These are phyloP conservation scores for Prinsepia uniflora DNA, from an alignment of 306 rosid genomes.

Conservation along the genomic window DNA sequence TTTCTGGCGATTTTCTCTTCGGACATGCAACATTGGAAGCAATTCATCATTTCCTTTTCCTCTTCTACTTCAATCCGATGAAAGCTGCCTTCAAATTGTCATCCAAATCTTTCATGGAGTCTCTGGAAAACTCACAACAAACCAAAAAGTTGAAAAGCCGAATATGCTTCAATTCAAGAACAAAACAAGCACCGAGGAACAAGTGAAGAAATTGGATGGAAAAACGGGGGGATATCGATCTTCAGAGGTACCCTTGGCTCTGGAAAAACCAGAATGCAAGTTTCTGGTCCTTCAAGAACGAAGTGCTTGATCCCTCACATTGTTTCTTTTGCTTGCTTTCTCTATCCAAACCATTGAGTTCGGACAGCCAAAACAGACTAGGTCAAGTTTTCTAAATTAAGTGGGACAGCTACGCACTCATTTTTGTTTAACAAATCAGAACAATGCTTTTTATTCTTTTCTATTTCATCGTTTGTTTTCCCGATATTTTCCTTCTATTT, in stretches of 20 bases:
- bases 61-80: slow-evolving; percentile 23
- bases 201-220: slow-evolving; percentile 7
- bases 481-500: not conserved
- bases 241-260: slow-evolving; percentile 10
- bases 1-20: slow-evolving; percentile 36
- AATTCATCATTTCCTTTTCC: slow-evolving; percentile 49
- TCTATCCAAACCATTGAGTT: slow-evolving; percentile 32
- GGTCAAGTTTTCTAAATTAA: slow-evolving; percentile 48
- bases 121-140: slow-evolving; percentile 6
- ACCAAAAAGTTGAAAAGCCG: not conserved
- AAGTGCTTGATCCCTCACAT: slow-evolving; percentile 8
- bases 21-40: slow-evolving; percentile 66
- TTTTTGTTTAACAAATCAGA: not conserved
- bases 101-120: slow-evolving; percentile 27
- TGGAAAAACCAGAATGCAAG: slow-evolving; percentile 40
- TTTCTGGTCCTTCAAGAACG: slow-evolving; percentile 34
- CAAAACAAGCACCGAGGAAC: not conserved
- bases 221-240: not conserved
- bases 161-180: not conserved
- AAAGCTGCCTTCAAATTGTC: slow-evolving; percentile 25
- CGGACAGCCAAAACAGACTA: slow-evolving; percentile 35
- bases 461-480: not conserved
- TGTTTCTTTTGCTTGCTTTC: slow-evolving; percentile 36
- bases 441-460: not conserved
- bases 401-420: slow-evolving; percentile 14